phyloP scores from a whole-genome alignment of 768 basidiomycete genomes.

The Candolleomyces aberdarensis region DNA sequence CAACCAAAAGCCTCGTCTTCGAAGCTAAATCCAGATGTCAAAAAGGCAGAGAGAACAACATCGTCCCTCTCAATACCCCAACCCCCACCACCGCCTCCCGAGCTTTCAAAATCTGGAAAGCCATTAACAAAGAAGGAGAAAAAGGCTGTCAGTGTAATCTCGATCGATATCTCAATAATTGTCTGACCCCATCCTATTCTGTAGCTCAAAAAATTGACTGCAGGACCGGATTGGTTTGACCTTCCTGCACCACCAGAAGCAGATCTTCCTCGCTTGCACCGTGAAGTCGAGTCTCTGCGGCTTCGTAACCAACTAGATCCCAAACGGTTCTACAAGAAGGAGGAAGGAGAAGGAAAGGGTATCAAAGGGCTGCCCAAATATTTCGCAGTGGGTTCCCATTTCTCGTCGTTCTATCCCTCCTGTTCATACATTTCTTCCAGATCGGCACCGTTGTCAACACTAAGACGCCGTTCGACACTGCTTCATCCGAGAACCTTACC shows the following conservation, averaged over 20 bases:
- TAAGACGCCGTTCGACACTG: constrained; percentile 66
- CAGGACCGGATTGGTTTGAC: constrained; percentile 86
- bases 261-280: constrained; percentile 73
- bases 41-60: constrained; percentile 48
- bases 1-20: constrained; percentile 41
- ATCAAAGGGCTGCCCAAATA: constrained; percentile 84
- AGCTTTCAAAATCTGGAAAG: constrained; percentile 58
- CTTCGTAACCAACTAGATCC: constrained; percentile 88
- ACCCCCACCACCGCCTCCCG: constrained; percentile 60
- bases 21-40: constrained; percentile 61
- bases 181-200: background rate
- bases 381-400: constrained; percentile 60
- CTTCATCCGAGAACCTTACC: constrained; percentile 68
- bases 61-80: constrained; percentile 49
- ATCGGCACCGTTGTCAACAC: constrained; percentile 78
- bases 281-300: constrained; percentile 85
- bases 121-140: constrained; percentile 68
- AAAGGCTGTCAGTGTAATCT: constrained; percentile 52
- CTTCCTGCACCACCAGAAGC: constrained; percentile 79
- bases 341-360: constrained; percentile 81
- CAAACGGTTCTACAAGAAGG: constrained; percentile 87
- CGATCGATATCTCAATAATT: background rate
- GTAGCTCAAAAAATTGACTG: constrained; percentile 67
- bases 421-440: constrained; percentile 33
- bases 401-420: constrained; percentile 20